Percentiles rank a stretch among this genome's conserved stretches.
These are phyloP conservation scores for Mrakia gelida DNA, from an alignment of 768 basidiomycete species.

Conservation along the genomic window DNA sequence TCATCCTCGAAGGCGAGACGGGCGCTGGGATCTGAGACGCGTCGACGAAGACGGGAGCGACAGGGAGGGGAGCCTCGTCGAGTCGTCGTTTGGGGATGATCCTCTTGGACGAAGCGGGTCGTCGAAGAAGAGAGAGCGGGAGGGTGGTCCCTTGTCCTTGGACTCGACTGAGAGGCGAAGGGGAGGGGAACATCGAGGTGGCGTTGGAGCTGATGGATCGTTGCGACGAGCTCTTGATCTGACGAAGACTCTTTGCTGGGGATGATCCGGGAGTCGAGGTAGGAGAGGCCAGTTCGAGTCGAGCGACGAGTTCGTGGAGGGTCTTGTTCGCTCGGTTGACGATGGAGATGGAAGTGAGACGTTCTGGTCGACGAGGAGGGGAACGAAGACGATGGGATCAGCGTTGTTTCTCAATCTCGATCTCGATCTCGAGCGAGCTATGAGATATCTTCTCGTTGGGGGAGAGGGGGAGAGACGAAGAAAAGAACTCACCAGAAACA, in stretches of 20 bases:
- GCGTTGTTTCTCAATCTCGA: too few species aligned
- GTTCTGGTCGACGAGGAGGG: background rate
- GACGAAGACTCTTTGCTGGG: background rate
- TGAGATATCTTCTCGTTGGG: too few species aligned
- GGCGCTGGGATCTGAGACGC: background rate
- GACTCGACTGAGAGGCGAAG: conserved; percentile 4
- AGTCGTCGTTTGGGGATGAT: conserved; percentile 8
- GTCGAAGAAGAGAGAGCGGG: background rate
- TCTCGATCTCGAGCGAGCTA: too few species aligned
- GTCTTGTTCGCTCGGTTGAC: conserved; percentile 25
- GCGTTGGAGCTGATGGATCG: conserved; percentile 1
- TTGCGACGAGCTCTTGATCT: background rate
- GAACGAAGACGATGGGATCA: too few species aligned
- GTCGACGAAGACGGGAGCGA: conserved; percentile 6
- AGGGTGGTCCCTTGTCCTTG: background rate
- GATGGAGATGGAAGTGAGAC: conserved; percentile 14
- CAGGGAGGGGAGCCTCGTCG: background rate
- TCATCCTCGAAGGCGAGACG: conserved; percentile 13
- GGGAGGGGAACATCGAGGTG: background rate
- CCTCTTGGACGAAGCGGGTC: conserved; percentile 8
- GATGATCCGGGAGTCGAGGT: background rate
- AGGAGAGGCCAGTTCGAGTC: conserved; percentile 5
- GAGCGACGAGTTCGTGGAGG: conserved; percentile 23
- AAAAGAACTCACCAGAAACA: background rate
- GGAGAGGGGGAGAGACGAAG: background rate